phyloP scores from a whole-genome alignment of 1,139 yeast species.

The Suhomyces bolitotheri region DNA sequence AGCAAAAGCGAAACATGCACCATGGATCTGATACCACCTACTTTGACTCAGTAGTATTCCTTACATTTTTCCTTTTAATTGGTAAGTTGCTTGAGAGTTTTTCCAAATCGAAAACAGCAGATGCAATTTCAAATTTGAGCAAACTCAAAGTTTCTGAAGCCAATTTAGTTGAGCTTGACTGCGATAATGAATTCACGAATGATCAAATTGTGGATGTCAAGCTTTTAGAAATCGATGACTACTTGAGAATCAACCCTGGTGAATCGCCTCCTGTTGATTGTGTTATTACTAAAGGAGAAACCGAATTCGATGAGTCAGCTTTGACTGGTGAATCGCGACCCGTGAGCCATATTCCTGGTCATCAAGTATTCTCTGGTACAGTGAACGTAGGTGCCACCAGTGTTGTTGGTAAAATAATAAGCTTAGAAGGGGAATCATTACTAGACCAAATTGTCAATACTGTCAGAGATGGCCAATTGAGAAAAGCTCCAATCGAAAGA shows the following conservation, averaged over 20 bases:
- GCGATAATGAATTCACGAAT: slow-evolving; percentile 24
- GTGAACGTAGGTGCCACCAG: slow-evolving; percentile 60
- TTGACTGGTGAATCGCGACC: slow-evolving; percentile 71
- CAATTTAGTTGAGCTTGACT: slow-evolving; percentile 39
- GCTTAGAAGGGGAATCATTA: slow-evolving; percentile 64
- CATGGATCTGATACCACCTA: slow-evolving; percentile 62
- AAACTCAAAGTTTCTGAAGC: slow-evolving; percentile 54
- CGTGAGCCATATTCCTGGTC: slow-evolving; percentile 51
- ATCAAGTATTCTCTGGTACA: slow-evolving; percentile 73
- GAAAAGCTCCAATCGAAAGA: slow-evolving; percentile 74
- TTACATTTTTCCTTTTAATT: slow-evolving; percentile 67
- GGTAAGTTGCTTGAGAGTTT: slow-evolving; percentile 69
- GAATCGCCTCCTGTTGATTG: slow-evolving; percentile 76
- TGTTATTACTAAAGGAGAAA: slow-evolving; percentile 54
- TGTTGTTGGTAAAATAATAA: slow-evolving; percentile 56
- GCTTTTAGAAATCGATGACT: slow-evolving; percentile 63
- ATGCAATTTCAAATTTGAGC: slow-evolving; percentile 58
- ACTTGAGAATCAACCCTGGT: slow-evolving; percentile 59
- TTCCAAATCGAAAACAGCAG: slow-evolving; percentile 67
- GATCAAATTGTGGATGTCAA: slow-evolving; percentile 49
- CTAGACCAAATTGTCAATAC: slow-evolving; percentile 69
- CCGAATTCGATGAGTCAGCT: slow-evolving; percentile 75
- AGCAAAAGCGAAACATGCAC: slow-evolving; percentile 25
- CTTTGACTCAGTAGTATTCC: slow-evolving; percentile 76
- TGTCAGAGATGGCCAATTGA: slow-evolving; percentile 72